Conservation (phyloP, 768 basidiomycete genomes). For the Leucogyrophana mollusca region DNA sequence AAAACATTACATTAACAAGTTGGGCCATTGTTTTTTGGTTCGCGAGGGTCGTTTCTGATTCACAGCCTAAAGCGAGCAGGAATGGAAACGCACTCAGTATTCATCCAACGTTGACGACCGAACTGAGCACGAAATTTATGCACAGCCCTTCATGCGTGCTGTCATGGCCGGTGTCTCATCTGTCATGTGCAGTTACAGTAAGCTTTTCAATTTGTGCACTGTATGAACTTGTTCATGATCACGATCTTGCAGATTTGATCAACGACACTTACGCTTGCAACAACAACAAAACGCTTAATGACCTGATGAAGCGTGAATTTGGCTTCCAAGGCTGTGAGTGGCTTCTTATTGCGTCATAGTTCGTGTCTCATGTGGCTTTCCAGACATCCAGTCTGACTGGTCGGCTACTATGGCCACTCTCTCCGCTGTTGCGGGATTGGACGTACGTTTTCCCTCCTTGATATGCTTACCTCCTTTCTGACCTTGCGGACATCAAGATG, state of each 20-base stretch:
- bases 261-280: slow-evolving; percentile 65
- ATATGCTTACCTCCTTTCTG: background rate
- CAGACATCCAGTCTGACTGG: slow-evolving; percentile 64
- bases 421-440: slow-evolving; percentile 59
- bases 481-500: slow-evolving; percentile 41
- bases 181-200: slow-evolving; percentile 68
- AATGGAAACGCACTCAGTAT: slow-evolving; percentile 28
- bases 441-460: slow-evolving; percentile 37
- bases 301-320: slow-evolving; percentile 63
- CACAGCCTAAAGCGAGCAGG: slow-evolving; percentile 31
- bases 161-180: slow-evolving; percentile 65
- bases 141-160: slow-evolving; percentile 54
- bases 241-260: slow-evolving; percentile 43
- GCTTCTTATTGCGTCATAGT: background rate
- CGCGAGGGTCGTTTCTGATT: background rate
- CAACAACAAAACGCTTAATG: slow-evolving; percentile 57
- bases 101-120: slow-evolving; percentile 41
- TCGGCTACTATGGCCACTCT: slow-evolving; percentile 47
- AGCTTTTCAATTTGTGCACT: slow-evolving; percentile 11
- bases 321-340: slow-evolving; percentile 62
- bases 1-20: slow-evolving; percentile 83
- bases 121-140: slow-evolving; percentile 56
- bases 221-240: slow-evolving; percentile 5
- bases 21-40: background rate
- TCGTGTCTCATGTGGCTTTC: background rate